A percentile compares a stretch with the other conserved stretches of the same genome.
Conservation (phyloP, 257 asterid genomes). For the Petunia secreta region DNA sequence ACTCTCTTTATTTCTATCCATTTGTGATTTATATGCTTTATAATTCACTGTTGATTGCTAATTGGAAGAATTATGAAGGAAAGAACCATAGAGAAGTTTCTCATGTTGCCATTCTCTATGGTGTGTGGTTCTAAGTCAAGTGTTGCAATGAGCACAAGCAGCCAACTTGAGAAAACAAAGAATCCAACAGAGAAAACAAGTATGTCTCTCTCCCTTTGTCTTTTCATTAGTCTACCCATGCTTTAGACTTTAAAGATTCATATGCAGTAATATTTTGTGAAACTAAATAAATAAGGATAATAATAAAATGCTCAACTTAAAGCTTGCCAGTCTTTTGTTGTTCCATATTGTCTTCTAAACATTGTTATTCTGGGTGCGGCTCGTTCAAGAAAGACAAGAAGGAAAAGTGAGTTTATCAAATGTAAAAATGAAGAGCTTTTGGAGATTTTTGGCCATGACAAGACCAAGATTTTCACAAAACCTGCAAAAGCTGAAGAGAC, state of each 20-base stretch:
- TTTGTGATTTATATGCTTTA: conserved; percentile 7
- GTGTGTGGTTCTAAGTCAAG: conserved; percentile 13
- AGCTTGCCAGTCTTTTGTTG: background rate
- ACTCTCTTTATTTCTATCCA: background rate
- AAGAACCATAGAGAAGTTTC: conserved; percentile 18
- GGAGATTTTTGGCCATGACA: conserved; percentile 19
- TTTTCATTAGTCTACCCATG: no score
- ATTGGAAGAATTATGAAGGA: background rate
- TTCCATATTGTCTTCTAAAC: background rate
- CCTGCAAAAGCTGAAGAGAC: conserved; percentile 5
- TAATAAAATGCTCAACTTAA: no score
- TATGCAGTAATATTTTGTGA: no score
- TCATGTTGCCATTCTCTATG: conserved; percentile 18
- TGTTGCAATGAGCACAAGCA: background rate
- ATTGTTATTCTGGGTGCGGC: background rate
- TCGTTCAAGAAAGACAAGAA: conserved; percentile 25
- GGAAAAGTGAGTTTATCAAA: conserved; percentile 8
- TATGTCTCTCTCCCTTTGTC: background rate
- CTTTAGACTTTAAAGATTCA: no score
- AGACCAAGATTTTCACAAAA: conserved; percentile 20
- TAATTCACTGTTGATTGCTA: background rate
- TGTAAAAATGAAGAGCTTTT: conserved; percentile 22
- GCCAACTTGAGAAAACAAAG: conserved; percentile 1
- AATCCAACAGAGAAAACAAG: background rate
- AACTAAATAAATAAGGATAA: no score